Conservation (phyloP, 208 protist species). For the Trypanosoma lewisi region DNA sequence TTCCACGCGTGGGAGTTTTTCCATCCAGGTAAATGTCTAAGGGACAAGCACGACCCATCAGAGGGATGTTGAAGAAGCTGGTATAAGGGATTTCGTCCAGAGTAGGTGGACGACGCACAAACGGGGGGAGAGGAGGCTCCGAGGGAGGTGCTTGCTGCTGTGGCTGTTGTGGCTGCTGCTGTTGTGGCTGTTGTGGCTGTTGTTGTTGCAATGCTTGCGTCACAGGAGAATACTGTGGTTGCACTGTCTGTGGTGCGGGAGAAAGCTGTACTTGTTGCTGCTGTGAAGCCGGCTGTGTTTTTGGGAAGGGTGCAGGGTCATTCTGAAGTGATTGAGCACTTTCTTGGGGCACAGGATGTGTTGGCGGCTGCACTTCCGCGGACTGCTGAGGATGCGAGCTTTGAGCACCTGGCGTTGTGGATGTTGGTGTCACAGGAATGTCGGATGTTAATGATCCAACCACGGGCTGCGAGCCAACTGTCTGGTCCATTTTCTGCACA, state of each 20-base stretch:
- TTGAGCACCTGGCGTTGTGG: constrained; percentile 12
- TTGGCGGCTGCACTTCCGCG: not conserved
- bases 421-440: constrained; percentile 9
- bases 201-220: constrained; percentile 8
- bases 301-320: not conserved
- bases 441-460: constrained; percentile 6
- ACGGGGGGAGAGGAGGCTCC: constrained; percentile 54
- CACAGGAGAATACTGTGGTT: not conserved
- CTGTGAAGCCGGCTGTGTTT: constrained; percentile 1
- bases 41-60: constrained; percentile 72
- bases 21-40: constrained; percentile 87
- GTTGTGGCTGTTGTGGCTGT: constrained; percentile 15
- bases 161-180: constrained; percentile 23
- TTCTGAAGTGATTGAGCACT: too few species aligned
- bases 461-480: not conserved
- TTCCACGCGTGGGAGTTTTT: constrained; percentile 77
- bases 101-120: constrained; percentile 69
- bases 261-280: constrained; percentile 1
- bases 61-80: constrained; percentile 53
- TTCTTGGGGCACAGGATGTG: constrained; percentile 11
- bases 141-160: constrained; percentile 23
- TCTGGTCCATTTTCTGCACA: constrained; percentile 15
- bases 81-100: constrained; percentile 72
- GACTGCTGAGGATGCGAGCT: constrained; percentile 10
- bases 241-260: too few species aligned